Conservation (phyloP, 345 rosid species). For the Eucalyptus regnans region DNA sequence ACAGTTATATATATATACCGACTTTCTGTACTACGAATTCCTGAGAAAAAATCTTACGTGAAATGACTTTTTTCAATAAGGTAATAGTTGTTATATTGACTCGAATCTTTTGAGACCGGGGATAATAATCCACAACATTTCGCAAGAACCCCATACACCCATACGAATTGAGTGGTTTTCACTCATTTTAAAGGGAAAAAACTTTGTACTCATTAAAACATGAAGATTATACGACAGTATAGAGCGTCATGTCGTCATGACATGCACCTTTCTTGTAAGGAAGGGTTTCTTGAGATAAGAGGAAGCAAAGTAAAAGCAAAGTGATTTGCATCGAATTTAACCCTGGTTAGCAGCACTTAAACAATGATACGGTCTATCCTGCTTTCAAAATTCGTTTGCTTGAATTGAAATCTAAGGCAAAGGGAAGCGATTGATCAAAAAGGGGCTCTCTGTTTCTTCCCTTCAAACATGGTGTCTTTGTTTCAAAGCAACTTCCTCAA, state of each 20-base stretch:
- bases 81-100: neutral
- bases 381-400: neutral
- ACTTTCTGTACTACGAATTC: neutral
- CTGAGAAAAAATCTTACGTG: neutral
- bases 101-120: neutral
- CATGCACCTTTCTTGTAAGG: neutral
- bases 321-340: neutral
- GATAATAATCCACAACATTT: neutral
- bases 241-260: neutral
- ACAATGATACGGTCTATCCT: neutral
- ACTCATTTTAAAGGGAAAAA: neutral
- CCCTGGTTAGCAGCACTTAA: neutral
- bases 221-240: neutral
- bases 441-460: neutral
- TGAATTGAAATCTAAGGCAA: neutral
- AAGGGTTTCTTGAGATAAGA: neutral
- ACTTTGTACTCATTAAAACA: neutral
- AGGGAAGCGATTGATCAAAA: neutral
- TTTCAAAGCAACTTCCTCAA: neutral
- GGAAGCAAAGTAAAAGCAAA: neutral
- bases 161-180: neutral
- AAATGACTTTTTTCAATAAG: neutral
- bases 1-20: neutral
- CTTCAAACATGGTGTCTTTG: neutral
- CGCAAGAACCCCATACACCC: rapidly evolving